These are phyloP conservation scores for Talaromyces rugulosus DNA, from an alignment of 2,329 filamentous ascomycete species.

Conservation along the genomic window DNA sequence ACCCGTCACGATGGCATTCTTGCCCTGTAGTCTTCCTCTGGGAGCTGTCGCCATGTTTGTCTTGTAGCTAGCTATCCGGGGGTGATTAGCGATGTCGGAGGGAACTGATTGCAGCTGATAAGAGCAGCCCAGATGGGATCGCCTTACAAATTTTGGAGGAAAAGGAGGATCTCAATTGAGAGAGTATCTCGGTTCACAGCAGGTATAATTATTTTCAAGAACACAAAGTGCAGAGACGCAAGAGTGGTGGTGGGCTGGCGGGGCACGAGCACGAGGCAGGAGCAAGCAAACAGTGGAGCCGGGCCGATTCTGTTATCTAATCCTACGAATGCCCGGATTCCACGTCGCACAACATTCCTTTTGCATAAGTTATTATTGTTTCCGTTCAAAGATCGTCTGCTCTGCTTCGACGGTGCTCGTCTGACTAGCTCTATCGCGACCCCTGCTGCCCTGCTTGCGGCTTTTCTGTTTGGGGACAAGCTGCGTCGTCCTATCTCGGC, in stretches of 20 bases:
- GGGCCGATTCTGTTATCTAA: conserved; percentile 14
- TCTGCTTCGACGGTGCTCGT: neutral
- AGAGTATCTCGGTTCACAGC: neutral
- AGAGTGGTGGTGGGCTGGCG: neutral
- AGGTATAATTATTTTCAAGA: neutral
- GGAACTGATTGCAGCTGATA: neutral
- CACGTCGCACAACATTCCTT: neutral
- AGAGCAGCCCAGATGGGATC: neutral
- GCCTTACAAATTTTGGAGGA: neutral
- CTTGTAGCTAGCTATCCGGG: neutral
- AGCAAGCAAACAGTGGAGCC: neutral
- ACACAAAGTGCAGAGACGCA: neutral
- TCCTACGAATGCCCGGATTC: conserved; percentile 1
- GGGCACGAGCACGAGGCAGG: neutral
- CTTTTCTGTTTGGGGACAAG: neutral
- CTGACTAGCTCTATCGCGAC: neutral
- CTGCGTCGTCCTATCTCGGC: neutral
- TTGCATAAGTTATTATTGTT: neutral
- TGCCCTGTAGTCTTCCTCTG: conserved; percentile 54
- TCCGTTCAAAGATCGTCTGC: neutral
- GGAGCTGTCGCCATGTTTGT: conserved; percentile 13
- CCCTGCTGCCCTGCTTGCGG: neutral
- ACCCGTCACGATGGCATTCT: conserved; percentile 74
- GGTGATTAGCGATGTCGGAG: neutral
- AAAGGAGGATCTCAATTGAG: neutral